A percentile compares a stretch with the other conserved stretches of the same genome.
These are phyloP conservation scores for Tetraselmis chui DNA, from an alignment of 139 green algal species.

Conservation along the genomic window DNA sequence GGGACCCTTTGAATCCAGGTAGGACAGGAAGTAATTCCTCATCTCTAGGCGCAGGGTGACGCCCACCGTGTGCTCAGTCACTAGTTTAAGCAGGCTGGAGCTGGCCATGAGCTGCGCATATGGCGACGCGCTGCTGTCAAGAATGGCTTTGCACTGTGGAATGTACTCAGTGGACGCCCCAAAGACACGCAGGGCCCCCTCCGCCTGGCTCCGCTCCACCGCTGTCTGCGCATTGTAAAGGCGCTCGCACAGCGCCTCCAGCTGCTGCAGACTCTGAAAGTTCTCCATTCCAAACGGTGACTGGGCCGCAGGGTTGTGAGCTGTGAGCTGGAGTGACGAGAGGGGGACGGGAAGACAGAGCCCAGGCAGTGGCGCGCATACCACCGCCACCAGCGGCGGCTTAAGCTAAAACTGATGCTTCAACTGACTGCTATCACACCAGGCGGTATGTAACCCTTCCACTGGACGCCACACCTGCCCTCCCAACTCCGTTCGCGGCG, in stretches of 20 bases:
- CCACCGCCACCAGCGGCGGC: no score
- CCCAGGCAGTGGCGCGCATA: no score
- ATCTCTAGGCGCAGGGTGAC: conserved; percentile 64
- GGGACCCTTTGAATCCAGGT: conserved; percentile 67
- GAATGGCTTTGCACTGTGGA: conserved; percentile 79
- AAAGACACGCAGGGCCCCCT: conserved; percentile 78
- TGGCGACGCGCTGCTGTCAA: conserved; percentile 78
- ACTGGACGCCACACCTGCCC: no score
- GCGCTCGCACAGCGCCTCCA: conserved; percentile 80
- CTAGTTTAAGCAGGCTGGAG: conserved; percentile 80
- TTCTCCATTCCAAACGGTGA: no score
- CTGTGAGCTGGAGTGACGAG: no score
- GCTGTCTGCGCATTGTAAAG: conserved; percentile 81
- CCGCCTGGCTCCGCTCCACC: conserved; percentile 71
- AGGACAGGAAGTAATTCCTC: conserved; percentile 79
- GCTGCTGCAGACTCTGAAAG: conserved; percentile 69
- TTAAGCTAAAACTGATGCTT: conserved; percentile 65
- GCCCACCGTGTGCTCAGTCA: conserved; percentile 82
- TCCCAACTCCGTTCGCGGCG: no score
- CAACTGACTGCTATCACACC: no score
- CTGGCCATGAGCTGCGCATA: conserved; percentile 93
- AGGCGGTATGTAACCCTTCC: no score
- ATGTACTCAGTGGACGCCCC: conserved; percentile 82
- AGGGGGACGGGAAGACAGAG: no score
- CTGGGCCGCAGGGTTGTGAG: no score